A percentile compares a stretch with the other conserved stretches of the same genome.
Conservation (phyloP, 352 stramenopile genomes). For the Thalassiosira ordinaria region DNA sequence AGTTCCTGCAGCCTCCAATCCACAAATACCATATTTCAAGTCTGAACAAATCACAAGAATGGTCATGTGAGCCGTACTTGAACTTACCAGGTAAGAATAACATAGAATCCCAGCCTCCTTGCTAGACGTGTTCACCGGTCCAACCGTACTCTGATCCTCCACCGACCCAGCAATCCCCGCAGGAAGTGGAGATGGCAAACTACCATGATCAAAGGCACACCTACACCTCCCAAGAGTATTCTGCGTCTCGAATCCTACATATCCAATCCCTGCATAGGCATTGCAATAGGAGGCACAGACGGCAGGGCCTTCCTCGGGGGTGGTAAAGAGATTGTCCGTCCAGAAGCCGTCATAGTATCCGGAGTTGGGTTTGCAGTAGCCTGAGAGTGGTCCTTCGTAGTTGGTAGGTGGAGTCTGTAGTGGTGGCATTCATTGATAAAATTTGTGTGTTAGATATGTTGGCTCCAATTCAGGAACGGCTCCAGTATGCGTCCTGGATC, state of each 20-base stretch:
- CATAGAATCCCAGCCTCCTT: not conserved
- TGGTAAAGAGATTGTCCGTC: not conserved
- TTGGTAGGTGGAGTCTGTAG: not conserved
- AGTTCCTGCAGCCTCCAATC: too few species aligned
- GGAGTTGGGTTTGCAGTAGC: not conserved
- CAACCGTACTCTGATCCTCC: not conserved
- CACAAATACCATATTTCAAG: too few species aligned
- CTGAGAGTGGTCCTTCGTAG: not conserved
- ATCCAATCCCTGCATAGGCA: not conserved
- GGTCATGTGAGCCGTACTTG: too few species aligned
- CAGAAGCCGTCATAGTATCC: not conserved
- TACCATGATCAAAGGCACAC: slow-evolving; percentile 1
- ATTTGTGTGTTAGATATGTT: not conserved
- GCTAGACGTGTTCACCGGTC: not conserved
- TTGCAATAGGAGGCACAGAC: not conserved
- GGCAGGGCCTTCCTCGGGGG: not conserved
- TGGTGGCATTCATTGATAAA: not conserved
- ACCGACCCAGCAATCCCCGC: not conserved
- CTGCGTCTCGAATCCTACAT: slow-evolving; percentile 2
- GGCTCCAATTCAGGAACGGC: not conserved
- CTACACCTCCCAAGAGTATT: not conserved
- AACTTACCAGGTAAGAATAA: slow-evolving; percentile 5
- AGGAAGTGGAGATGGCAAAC: not conserved
- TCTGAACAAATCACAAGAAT: too few species aligned
- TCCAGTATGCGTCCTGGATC: too few species aligned